Base-by-base conservation (phyloP, 73 alveolate genomes). In the Paramecium sonneborni region DNA sequence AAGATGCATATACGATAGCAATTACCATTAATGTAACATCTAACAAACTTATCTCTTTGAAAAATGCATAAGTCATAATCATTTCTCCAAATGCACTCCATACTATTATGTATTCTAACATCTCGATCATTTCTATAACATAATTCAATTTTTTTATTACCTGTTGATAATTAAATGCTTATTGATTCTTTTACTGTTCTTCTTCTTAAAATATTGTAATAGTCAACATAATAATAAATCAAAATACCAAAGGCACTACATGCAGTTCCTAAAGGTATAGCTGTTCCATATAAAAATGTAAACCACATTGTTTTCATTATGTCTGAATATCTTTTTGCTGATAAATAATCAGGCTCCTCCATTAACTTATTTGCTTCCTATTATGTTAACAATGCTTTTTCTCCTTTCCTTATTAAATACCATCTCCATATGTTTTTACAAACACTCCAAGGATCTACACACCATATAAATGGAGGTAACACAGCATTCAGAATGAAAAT, bases 271-370 rank as follows among this genome's bases (percentile, higher is more conserved):
- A 85, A 85, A 10, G 92, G 92, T 3, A 85, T 85, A 1, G 85
- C 70, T 0, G 92, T 62, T 21, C 85, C 85, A 55, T 85, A 85
- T 15, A 85, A 55, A 85, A 85, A 85, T 1, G 92, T 85, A 52
- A 85, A 85, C 92, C 92, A 85, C 92, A 85, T 85, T 26, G 92
- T 85, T 55, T 85, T 85, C 92, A 85, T 85, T 18, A 85, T 38
- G 46, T 85, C 92, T 26, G 92, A 62, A 85, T 85, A 85, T 46
- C 92, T 85, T 85, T 85, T 85, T 5, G 85, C 92, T 24, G 70
- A 85, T 32, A 85, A 21, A 55, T 85, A 85, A n/a, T 52, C 85
- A 8, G 70, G 76, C 1, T 85, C 92, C 46, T 85, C 92, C 92
- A 85, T 85, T 5, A 85, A 69, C 20, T 30, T 46, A 85, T 85